These are phyloP conservation scores for Pseudomassariella vexata DNA, from an alignment of 2,329 filamentous ascomycete genomes.

Conservation along the genomic window DNA sequence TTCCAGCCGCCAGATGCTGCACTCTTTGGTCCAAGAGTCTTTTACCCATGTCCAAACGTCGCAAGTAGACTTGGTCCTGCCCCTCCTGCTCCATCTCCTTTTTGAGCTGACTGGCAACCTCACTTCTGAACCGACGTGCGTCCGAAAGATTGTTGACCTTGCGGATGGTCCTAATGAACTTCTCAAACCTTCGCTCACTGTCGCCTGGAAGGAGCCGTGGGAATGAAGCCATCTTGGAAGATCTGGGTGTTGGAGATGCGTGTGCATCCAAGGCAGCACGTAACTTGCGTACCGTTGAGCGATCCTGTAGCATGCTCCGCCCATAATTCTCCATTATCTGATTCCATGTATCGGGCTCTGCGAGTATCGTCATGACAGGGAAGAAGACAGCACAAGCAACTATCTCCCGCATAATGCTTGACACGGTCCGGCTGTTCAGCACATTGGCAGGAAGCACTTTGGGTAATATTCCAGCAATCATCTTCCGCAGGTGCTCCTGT, in stretches of 20 bases:
- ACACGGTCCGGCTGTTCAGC: slow-evolving; percentile 74
- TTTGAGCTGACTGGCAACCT: slow-evolving; percentile 87
- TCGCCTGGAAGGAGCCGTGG: slow-evolving; percentile 77
- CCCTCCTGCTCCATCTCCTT: slow-evolving; percentile 72
- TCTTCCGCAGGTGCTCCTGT: slow-evolving; percentile 78
- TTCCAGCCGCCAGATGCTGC: slow-evolving; percentile 67
- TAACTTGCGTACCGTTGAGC: slow-evolving; percentile 88
- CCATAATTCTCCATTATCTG: slow-evolving; percentile 89
- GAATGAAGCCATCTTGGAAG: slow-evolving; percentile 60
- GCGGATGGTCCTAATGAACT: slow-evolving; percentile 83
- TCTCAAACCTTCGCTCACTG: slow-evolving; percentile 87
- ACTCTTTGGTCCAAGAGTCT: slow-evolving; percentile 86
- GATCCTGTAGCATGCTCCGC: slow-evolving; percentile 82
- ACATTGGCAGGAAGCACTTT: slow-evolving; percentile 67
- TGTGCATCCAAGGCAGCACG: slow-evolving; percentile 91
- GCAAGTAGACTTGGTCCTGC: slow-evolving; percentile 80
- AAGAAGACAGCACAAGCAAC: slow-evolving; percentile 87
- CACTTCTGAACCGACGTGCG: slow-evolving; percentile 83
- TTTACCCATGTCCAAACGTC: slow-evolving; percentile 87
- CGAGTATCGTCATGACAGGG: slow-evolving; percentile 72
- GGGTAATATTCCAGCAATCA: slow-evolving; percentile 69
- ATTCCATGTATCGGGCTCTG: slow-evolving; percentile 96
- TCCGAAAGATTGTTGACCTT: slow-evolving; percentile 90
- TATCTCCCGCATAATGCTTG: slow-evolving; percentile 78
- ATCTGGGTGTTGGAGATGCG: slow-evolving; percentile 71